Base-by-base conservation (phyloP, 352 stramenopile genomes). In the Globisporangium radiosum region DNA sequence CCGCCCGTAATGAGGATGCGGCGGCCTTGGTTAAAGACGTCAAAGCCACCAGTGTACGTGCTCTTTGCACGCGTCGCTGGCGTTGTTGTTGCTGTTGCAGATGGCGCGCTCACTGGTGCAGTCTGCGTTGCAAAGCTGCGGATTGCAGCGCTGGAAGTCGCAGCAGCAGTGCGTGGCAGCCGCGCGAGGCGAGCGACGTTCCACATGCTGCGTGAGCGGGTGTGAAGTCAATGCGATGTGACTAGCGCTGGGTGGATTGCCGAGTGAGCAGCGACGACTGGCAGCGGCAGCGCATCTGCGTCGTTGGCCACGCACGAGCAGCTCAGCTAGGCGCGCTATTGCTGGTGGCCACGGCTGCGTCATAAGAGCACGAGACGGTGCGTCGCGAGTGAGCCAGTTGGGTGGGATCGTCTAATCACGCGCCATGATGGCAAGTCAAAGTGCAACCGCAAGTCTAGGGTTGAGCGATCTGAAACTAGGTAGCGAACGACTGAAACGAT, bases 1-100 rank as follows among this genome's bases (percentile, higher is more conserved):
- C 83, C 81, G 45, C 83, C 83, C 2, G 83, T 93, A 36, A 93
- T 72, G 61, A 93, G 81, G 54, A 93, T 82, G 62, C 83, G 81
- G 52, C 71, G 50, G 40, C 55, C 64, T 58, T 79, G 73, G 65
- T 81, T 73, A 57, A 81, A 81, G 19, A 77, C 68, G 47, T 81
- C 68, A 52, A 81, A 81, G 57, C 73, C 73, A 19, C 73, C 73
- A 4, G 73, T 81, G 68, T 81, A 81, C 17, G 69, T 75, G 47
- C 60, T 70, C 17, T 73, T 75, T 37, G 55, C 58, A 45, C 59
- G 62, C 57, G 58, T 56, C 8, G 60, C 54, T 3, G 43, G 6
- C 10, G 67, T 58, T 8, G 50, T 52, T 7, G 64, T 49, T 4
- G 56, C 40, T 58, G 56, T 13, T 43, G 57, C 57, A 14, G 56